These are phyloP conservation scores for Phaeodactylum tricornutum DNA, from an alignment of 108 stramenopile species.

Conservation along the genomic window DNA sequence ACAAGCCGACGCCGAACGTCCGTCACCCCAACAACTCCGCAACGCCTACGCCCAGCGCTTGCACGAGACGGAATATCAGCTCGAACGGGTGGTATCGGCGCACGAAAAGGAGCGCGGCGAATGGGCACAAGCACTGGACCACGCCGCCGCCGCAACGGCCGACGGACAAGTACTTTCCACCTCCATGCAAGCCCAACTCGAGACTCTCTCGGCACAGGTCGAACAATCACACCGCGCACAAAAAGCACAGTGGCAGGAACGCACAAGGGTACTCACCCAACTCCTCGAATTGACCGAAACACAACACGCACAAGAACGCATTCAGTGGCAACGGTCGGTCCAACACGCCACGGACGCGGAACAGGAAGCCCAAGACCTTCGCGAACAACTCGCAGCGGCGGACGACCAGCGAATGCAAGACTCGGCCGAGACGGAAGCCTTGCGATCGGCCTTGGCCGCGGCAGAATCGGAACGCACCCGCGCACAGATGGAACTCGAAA, in stretches of 20 bases:
- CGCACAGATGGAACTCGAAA: not conserved
- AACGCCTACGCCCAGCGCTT: not conserved
- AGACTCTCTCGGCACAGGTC: not conserved
- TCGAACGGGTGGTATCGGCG: not conserved
- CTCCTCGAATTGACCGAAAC: not conserved
- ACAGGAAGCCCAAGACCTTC: not conserved
- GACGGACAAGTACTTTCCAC: not conserved
- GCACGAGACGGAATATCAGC: not conserved
- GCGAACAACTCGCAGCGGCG: no score
- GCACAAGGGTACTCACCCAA: not conserved
- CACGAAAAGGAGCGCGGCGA: not conserved
- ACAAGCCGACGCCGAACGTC: not conserved
- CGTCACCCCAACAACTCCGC: slow-evolving; percentile 1
- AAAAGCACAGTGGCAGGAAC: not conserved
- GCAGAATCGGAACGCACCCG: not conserved
- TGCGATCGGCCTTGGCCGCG: not conserved
- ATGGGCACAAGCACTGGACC: not conserved
- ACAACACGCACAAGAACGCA: not conserved
- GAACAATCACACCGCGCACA: not conserved
- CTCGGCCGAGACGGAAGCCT: no score
- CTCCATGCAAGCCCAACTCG: not conserved
- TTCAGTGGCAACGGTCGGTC: not conserved
- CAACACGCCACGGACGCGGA: not conserved
- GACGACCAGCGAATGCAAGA: no score
- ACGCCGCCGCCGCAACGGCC: not conserved